Conservation (phyloP, 2,329 filamentous ascomycete species). For the Coniochaeta sp. region DNA sequence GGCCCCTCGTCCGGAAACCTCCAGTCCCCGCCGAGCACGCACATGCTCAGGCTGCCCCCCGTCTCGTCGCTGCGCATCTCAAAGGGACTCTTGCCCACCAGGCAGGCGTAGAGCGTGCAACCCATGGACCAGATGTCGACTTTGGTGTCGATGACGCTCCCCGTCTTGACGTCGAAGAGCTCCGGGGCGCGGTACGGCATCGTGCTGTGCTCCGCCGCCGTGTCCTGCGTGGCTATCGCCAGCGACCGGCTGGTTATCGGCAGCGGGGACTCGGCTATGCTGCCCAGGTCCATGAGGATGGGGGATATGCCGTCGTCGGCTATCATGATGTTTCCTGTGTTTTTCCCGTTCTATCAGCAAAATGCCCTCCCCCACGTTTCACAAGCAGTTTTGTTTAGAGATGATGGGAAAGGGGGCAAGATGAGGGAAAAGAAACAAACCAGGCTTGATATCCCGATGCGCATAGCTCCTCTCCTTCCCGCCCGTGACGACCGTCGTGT, state of each 20-base stretch:
- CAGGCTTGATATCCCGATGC: slow-evolving; percentile 95
- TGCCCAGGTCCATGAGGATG: slow-evolving; percentile 96
- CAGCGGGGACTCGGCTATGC: slow-evolving; percentile 77
- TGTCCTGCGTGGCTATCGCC: slow-evolving; percentile 88
- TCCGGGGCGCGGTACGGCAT: slow-evolving; percentile 98
- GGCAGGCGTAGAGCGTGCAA: slow-evolving; percentile 94
- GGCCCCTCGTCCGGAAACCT: slow-evolving; percentile 84
- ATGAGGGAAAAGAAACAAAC: slow-evolving; percentile 36
- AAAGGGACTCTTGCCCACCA: slow-evolving; percentile 95
- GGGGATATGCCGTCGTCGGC: slow-evolving; percentile 80
- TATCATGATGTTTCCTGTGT: slow-evolving; percentile 92
- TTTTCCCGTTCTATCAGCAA: background rate
- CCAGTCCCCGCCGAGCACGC: slow-evolving; percentile 91
- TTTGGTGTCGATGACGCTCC: slow-evolving; percentile 85
- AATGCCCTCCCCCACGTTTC: background rate
- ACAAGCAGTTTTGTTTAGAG: too few species aligned
- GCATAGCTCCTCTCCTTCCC: slow-evolving; percentile 69
- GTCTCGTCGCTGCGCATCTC: slow-evolving; percentile 95
- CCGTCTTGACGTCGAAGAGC: slow-evolving; percentile 95
- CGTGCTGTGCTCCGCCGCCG: slow-evolving; percentile 89
- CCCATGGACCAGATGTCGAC: slow-evolving; percentile 97
- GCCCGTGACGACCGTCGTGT: slow-evolving; percentile 61
- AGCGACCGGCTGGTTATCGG: slow-evolving; percentile 84
- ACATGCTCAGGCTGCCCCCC: slow-evolving; percentile 85
- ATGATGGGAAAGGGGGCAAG: too few species aligned